Conservation (phyloP, 176 grass and related monocot genomes). For the Juncus inflexus region DNA sequence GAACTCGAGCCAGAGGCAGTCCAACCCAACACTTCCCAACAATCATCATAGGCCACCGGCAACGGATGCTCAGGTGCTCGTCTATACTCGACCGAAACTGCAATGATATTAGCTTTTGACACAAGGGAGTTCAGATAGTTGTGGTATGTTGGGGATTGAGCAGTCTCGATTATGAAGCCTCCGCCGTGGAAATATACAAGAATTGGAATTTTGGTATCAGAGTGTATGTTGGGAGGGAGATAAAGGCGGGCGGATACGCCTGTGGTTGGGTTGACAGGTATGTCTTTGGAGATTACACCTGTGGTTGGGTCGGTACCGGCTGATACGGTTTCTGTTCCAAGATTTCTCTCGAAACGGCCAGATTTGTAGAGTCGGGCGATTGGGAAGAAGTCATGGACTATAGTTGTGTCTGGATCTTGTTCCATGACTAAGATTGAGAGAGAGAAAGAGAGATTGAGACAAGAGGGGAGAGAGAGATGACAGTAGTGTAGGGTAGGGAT, state of each 20-base stretch:
- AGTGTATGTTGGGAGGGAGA: slow-evolving; percentile 8
- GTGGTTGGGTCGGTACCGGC: slow-evolving; percentile 22
- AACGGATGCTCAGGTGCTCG: slow-evolving; percentile 62
- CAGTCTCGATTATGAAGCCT: slow-evolving; percentile 41
- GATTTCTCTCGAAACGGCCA: slow-evolving; percentile 29
- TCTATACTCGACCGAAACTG: slow-evolving; percentile 56
- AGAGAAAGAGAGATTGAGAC: background rate
- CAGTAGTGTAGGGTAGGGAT: no score
- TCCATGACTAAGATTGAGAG: slow-evolving; percentile 7
- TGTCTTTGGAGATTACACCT: slow-evolving; percentile 29
- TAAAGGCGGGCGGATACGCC: slow-evolving; percentile 27
- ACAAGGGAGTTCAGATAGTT: slow-evolving; percentile 40
- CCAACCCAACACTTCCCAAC: slow-evolving; percentile 51
- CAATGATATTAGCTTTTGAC: slow-evolving; percentile 27
- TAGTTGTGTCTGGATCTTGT: slow-evolving; percentile 12
- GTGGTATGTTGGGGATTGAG: slow-evolving; percentile 11
- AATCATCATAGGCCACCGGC: slow-evolving; percentile 50
- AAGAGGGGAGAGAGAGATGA: background rate
- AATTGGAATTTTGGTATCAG: slow-evolving; percentile 24
- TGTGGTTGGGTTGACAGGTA: slow-evolving; percentile 14
- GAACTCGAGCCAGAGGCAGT: slow-evolving; percentile 11
- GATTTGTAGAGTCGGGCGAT: slow-evolving; percentile 26
- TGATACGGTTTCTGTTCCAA: slow-evolving; percentile 15
- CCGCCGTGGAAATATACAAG: slow-evolving; percentile 63
- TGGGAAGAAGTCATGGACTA: slow-evolving; percentile 12